Evolutionary conservation across 73 alveolate genomes (phyloP), one percentile per base, ranked within the genome.

Genomic region (Symbiodinium natans): DNA sequence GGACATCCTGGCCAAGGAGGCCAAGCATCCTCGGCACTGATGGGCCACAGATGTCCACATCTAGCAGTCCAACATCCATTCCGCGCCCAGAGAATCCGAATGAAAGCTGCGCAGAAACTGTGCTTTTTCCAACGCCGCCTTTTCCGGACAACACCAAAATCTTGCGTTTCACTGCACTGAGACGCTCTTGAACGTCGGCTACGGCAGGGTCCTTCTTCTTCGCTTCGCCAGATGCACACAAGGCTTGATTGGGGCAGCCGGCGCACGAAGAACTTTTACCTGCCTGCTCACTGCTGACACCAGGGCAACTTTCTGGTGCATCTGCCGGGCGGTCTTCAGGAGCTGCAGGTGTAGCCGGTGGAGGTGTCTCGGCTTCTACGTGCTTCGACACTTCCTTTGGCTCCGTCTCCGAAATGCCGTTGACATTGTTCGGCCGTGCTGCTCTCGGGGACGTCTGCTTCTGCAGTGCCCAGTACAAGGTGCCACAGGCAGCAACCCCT

Each of bases 81-180:
- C 92, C 82, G 11, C 98, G 98, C 13, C 92, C 98, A 10, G 98
- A 74, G 83, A 92, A 92, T 25, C 98, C 98, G 43, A 92, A 92
- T 63, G 98, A 92, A 31, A 99, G 95, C 99, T 99, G 99, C 21
- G 99, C 99, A 17, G 99, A 99, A 41, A 99, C 99, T 3, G 99
- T 99, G 99, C 99, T 99, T 99, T 99, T 99, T 27, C 99, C 99
- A 3, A 99, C 99, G 19, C 99, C 99, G 8, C 99, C 99, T 99
- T 99, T 99, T 10, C 99, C 99, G 48, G 99, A 99, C 40, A 99
- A 97, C 25, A 99, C 52, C 17, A n/a, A 25, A 33, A 43, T 48
- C 93, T 85, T 99, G 89, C 99, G 99, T 99, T 99, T 99, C 36
- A 99, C 99, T 43, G 96, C 95, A 21, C 83, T 40, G 7, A 99